Evolutionary conservation across 441 rosid genomes (phyloP).

Genomic region (Jatropha multifida): DNA sequence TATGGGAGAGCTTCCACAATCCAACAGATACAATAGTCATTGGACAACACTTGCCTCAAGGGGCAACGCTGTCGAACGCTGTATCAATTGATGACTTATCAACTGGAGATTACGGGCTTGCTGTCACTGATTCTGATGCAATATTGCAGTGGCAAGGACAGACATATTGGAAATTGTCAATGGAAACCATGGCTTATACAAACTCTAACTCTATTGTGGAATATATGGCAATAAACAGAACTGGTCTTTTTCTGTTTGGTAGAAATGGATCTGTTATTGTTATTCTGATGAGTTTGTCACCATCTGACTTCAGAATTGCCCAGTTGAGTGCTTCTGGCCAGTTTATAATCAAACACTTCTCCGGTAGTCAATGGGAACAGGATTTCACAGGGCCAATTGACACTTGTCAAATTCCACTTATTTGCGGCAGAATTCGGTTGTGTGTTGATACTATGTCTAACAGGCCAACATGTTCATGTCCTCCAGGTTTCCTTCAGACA

Average conservation of each 20-base stretch:
- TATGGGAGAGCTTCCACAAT: constrained; percentile 76
- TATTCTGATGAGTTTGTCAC: constrained; percentile 39
- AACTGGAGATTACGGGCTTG: constrained; percentile 59
- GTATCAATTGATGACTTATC: constrained; percentile 47
- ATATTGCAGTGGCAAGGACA: constrained; percentile 58
- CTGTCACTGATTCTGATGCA: constrained; percentile 46
- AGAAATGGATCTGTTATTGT: constrained; percentile 55
- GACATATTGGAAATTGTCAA: constrained; percentile 69
- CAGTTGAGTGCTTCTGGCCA: constrained; percentile 57
- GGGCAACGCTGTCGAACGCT: constrained; percentile 43
- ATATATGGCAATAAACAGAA: constrained; percentile 53
- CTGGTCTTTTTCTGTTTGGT: constrained; percentile 62
- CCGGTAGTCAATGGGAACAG: constrained; percentile 33
- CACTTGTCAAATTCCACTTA: constrained; percentile 56
- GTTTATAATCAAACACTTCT: constrained; percentile 46
- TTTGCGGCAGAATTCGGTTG: constrained; percentile 59
- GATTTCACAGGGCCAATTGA: constrained; percentile 59
- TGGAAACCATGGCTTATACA: constrained; percentile 48
- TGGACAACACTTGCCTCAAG: constrained; percentile 54
- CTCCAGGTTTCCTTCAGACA: constrained; percentile 41
- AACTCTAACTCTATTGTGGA: constrained; percentile 45
- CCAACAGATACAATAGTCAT: constrained; percentile 77
- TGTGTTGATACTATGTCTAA: constrained; percentile 39
- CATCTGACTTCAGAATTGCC: constrained; percentile 52
- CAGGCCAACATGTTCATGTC: constrained; percentile 63